phyloP scores from a whole-genome alignment of 2,329 filamentous ascomycete species.

The Epicoccum nigrum region DNA sequence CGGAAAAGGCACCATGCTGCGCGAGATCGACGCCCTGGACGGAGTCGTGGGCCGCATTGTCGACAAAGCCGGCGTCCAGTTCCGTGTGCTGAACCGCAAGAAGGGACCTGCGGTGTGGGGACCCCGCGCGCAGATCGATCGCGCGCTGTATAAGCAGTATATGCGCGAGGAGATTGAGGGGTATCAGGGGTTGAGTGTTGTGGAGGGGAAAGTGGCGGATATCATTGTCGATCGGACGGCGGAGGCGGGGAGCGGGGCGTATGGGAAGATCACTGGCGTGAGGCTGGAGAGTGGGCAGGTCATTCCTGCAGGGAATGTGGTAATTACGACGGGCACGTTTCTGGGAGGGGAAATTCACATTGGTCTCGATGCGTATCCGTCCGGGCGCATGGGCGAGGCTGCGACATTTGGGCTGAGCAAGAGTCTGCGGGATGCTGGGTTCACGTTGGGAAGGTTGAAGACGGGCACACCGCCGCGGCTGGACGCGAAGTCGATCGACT shows the following conservation, averaged over 20 bases:
- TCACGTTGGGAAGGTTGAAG: conserved; percentile 87
- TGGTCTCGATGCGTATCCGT: conserved; percentile 80
- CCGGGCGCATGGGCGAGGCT: conserved; percentile 90
- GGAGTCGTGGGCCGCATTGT: conserved; percentile 87
- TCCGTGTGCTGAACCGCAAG: conserved; percentile 82
- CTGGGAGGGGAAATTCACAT: conserved; percentile 96
- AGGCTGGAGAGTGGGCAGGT: conserved; percentile 86
- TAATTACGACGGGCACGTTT: conserved; percentile 97
- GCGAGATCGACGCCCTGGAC: conserved; percentile 93
- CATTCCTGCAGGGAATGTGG: conserved; percentile 77
- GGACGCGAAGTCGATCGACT: conserved; percentile 82
- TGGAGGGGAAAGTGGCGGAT: conserved; percentile 89
- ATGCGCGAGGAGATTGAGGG: conserved; percentile 85
- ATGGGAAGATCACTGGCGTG: conserved; percentile 81
- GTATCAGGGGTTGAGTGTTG: conserved; percentile 79
- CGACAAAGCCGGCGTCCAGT: conserved; percentile 94
- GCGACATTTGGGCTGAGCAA: conserved; percentile 93
- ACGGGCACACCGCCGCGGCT: conserved; percentile 93
- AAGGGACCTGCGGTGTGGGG: conserved; percentile 98
- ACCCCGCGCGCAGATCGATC: conserved; percentile 93
- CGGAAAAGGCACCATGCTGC: conserved; percentile 93
- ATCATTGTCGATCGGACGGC: conserved; percentile 73
- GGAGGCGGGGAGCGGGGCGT: conserved; percentile 55
- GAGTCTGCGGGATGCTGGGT: conserved; percentile 85
- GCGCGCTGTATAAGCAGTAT: conserved; percentile 82